These are phyloP conservation scores for Trichosporon sp. DNA, from an alignment of 1,284 basidiomycete species.

Conservation along the genomic window DNA sequence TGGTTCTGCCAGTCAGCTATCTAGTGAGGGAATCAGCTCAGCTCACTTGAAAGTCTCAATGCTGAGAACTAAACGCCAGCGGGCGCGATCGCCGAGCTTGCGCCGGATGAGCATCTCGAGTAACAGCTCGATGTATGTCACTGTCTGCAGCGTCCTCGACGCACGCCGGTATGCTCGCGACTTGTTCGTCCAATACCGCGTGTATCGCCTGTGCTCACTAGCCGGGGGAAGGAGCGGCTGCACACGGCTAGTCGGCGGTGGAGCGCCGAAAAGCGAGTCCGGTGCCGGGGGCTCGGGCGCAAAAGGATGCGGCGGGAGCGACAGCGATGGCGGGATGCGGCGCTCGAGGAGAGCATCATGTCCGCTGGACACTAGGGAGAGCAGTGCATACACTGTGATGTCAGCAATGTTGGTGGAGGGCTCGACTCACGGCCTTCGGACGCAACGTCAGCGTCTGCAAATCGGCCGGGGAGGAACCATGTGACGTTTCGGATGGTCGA, in stretches of 20 bases:
- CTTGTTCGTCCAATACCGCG: constrained; percentile 70
- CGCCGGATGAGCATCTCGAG: constrained; percentile 79
- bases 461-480: constrained; percentile 90
- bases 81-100: constrained; percentile 52
- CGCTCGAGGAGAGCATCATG: constrained; percentile 74
- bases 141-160: constrained; percentile 63
- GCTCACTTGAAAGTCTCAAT: constrained; percentile 74
- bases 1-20: constrained; percentile 54
- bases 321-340: constrained; percentile 58
- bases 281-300: constrained; percentile 53
- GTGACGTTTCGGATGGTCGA: constrained; percentile 81
- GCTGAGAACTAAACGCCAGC: constrained; percentile 66
- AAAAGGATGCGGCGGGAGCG: constrained; percentile 55
- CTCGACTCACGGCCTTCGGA: constrained; percentile 75
- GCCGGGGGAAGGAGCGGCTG: constrained; percentile 34
- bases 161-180: constrained; percentile 66
- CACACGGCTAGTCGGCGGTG: constrained; percentile 14
- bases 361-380: constrained; percentile 52
- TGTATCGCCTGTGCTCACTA: constrained; percentile 55
- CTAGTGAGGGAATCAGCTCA: background rate
- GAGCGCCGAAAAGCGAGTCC: constrained; percentile 2
- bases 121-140: constrained; percentile 71
- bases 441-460: constrained; percentile 91
- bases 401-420: background rate
- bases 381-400: constrained; percentile 43